Evolutionary conservation across 768 basidiomycete genomes (phyloP), one percentile per base, ranked within the genome.

Genomic region (Mycena indigotica): DNA sequence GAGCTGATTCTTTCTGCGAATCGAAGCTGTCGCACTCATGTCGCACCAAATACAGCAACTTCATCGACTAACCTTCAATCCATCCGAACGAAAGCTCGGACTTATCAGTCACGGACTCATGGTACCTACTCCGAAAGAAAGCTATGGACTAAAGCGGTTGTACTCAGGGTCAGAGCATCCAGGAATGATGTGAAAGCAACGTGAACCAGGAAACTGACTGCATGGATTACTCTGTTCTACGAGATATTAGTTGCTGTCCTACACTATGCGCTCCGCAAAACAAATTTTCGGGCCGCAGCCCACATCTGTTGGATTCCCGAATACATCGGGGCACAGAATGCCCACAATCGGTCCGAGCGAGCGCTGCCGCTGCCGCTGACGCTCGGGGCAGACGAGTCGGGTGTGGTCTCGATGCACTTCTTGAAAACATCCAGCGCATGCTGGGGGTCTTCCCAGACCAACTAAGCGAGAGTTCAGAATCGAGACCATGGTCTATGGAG

Each of bases 381-480:
- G n/a, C n/a, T n/a, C n/a, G n/a, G n/a, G n/a, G n/a, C n/a, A n/a
- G n/a, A n/a, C n/a, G n/a, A n/a, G n/a, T n/a, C n/a, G n/a, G n/a
- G n/a, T n/a, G n/a, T n/a, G n/a, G 8, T 17, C 32, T 12, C 15
- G 21, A 63, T 40, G 28, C 62, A 63, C 28, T 40, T 38, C 26
- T 63, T 63, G 30, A 66, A 25, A 30, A 46, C 54, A 5, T 44
- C 30, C 24, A 66, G 53, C 1, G 59, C 59, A 21, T 19, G 51
- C 26, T 57, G 62, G 3, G 65, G 62, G 21, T 63, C 57, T 28
- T 66, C 65, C 65, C 65, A 66, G 23, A 63, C 57, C 21, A 61
- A 28, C 65, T 66, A 39, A 2, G 23, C n/a, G n/a, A 39, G 10
- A 24, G 24, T 28, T 38, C 39, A 28, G 19, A 54, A n/a, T n/a